These are phyloP conservation scores for Nicotiana tomentosiformis DNA, from an alignment of 257 asterid species.

Conservation along the genomic window DNA sequence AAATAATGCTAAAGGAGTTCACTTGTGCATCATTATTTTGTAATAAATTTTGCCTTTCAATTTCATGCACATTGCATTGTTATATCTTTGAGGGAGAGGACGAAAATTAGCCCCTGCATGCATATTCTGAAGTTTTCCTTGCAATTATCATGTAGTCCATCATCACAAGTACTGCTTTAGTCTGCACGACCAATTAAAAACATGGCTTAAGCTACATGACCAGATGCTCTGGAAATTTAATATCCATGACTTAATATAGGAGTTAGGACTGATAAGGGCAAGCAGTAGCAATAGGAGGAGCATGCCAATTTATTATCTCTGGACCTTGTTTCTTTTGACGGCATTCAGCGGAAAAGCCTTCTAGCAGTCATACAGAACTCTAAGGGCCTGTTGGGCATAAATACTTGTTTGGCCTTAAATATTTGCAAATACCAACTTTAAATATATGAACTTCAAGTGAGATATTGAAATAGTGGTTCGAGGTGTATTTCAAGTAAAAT, in stretches of 20 bases:
- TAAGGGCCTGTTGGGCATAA: not conserved
- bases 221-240: not conserved
- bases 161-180: not conserved
- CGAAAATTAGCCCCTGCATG: not conserved
- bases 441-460: not conserved
- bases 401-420: not conserved
- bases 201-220: not conserved
- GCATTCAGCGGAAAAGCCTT: not conserved
- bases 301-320: not conserved
- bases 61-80: not conserved
- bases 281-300: not conserved
- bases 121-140: not conserved
- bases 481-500: not conserved
- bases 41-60: not conserved
- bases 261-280: not conserved
- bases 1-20: constrained; percentile 8
- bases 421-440: not conserved
- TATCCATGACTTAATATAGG: not conserved
- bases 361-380: not conserved
- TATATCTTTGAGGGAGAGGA: not conserved
- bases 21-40: constrained; percentile 3
- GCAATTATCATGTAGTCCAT: not conserved
- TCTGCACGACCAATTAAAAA: not conserved
- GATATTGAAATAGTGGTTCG: not conserved
- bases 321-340: not conserved